Conservation (phyloP, 2,329 filamentous ascomycete species). For the Talaromyces albobiverticillius region DNA sequence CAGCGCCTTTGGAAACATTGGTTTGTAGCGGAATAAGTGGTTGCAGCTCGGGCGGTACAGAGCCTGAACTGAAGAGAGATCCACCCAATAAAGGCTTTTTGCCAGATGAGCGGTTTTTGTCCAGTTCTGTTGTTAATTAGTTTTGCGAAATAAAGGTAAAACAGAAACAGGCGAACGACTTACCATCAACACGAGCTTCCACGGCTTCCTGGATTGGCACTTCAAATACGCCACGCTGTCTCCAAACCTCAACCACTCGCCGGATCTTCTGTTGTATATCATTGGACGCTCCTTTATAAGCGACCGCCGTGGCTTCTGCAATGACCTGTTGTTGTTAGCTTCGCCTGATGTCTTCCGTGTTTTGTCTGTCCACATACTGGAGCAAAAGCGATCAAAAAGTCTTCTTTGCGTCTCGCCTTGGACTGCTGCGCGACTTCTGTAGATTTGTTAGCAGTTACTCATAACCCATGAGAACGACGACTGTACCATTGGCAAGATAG, state of each 20-base stretch:
- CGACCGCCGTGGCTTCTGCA: constrained; percentile 82
- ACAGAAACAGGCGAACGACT: constrained; percentile 24
- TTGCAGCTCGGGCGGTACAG: constrained; percentile 72
- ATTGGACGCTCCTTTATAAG: constrained; percentile 82
- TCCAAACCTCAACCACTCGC: constrained; percentile 93
- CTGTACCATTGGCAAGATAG: constrained; percentile 88
- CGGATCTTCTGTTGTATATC: constrained; percentile 86
- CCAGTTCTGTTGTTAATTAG: constrained; percentile 46
- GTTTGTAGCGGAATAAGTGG: constrained; percentile 73
- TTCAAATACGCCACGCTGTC: constrained; percentile 81
- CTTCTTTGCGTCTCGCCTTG: constrained; percentile 85
- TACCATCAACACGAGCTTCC: constrained; percentile 76
- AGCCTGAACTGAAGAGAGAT: constrained; percentile 65
- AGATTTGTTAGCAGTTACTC: constrained; percentile 22
- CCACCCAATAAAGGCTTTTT: constrained; percentile 61
- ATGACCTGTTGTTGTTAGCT: constrained; percentile 57
- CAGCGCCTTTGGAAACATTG: constrained; percentile 68
- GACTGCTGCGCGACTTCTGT: constrained; percentile 94
- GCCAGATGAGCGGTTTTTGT: constrained; percentile 51
- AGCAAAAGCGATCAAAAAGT: constrained; percentile 88
- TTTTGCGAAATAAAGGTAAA: too few species aligned
- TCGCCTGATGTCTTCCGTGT: not conserved
- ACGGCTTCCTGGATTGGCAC: constrained; percentile 73
- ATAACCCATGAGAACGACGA: not conserved
- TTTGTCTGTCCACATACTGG: constrained; percentile 49